phyloP scores from a whole-genome alignment of 352 stramenopile species.

The Pythium insidiosum region DNA sequence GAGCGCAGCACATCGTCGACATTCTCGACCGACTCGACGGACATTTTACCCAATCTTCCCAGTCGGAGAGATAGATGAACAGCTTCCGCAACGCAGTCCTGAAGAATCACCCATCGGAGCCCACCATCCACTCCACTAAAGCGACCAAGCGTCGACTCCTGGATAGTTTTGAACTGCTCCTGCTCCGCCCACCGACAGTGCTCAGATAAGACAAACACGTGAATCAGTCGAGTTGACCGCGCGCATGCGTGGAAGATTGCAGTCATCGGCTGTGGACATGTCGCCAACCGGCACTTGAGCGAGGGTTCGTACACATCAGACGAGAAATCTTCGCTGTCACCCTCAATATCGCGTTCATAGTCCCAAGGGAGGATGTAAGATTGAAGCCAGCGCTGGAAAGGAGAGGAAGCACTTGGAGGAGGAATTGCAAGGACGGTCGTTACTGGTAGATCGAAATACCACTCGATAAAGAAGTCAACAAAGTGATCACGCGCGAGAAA shows the following conservation, averaged over 20 bases:
- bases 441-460: constrained; percentile 74
- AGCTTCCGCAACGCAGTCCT: constrained; percentile 62
- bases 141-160: constrained; percentile 71
- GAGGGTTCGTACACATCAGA: constrained; percentile 15
- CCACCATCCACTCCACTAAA: constrained; percentile 48
- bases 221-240: constrained; percentile 47
- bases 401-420: constrained; percentile 54
- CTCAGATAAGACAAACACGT: constrained; percentile 63
- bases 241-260: constrained; percentile 59
- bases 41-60: constrained; percentile 46
- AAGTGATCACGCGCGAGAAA: constrained; percentile 38
- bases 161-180: constrained; percentile 51
- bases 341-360: constrained; percentile 22
- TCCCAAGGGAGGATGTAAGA: constrained; percentile 40
- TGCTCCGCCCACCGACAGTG: constrained; percentile 59
- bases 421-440: constrained; percentile 47
- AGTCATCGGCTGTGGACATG: constrained; percentile 25
- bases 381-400: constrained; percentile 70
- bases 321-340: constrained; percentile 15
- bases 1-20: constrained; percentile 70
- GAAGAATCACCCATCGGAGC: constrained; percentile 57
- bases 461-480: constrained; percentile 64
- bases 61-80: constrained; percentile 70
- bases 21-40: constrained; percentile 66
- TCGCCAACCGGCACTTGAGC: constrained; percentile 24